Percentiles rank a stretch among this genome's conserved stretches.
These are phyloP conservation scores for Dalechampia spathulata DNA, from an alignment of 441 rosid genomes.

Conservation along the genomic window DNA sequence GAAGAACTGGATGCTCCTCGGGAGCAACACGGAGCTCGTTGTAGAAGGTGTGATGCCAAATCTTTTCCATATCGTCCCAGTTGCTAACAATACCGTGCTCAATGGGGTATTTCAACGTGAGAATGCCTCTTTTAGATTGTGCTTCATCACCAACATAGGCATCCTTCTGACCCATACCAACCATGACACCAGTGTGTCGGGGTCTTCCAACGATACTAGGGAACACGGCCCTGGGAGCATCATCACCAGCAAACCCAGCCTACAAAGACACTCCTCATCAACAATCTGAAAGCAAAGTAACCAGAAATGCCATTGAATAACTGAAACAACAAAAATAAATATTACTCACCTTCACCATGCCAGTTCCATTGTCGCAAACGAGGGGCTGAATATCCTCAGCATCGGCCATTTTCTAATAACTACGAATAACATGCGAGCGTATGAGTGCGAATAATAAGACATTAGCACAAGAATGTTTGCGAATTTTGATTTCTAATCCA, in stretches of 20 bases:
- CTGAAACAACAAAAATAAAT: not conserved
- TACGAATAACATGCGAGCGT: not conserved
- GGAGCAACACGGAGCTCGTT: slow-evolving; percentile 52
- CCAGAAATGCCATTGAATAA: not conserved
- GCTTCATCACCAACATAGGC: too few relatives aligned
- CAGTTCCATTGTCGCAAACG: too few relatives aligned
- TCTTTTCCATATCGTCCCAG: slow-evolving; percentile 72
- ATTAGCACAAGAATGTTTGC: too few relatives aligned
- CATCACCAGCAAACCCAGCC: too few relatives aligned
- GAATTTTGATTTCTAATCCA: too few relatives aligned
- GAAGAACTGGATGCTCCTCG: slow-evolving; percentile 49
- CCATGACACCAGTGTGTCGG: too few relatives aligned
- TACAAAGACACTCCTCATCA: slow-evolving; percentile 3
- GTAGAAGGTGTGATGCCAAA: slow-evolving; percentile 60
- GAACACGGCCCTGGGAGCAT: slow-evolving; percentile 56
- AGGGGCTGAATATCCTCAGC: too few relatives aligned
- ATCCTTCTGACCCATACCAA: too few relatives aligned
- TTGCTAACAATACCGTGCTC: too few relatives aligned
- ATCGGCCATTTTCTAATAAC: slow-evolving; percentile 36
- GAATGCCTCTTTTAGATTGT: too few relatives aligned
- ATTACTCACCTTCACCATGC: slow-evolving; percentile 26
- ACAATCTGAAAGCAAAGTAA: not conserved
- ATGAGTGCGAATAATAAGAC: not conserved
- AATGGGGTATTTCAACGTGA: too few relatives aligned
- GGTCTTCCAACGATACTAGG: slow-evolving; percentile 62